phyloP scores from a whole-genome alignment of 2,329 filamentous ascomycete genomes.

The Lachnellula cervina region DNA sequence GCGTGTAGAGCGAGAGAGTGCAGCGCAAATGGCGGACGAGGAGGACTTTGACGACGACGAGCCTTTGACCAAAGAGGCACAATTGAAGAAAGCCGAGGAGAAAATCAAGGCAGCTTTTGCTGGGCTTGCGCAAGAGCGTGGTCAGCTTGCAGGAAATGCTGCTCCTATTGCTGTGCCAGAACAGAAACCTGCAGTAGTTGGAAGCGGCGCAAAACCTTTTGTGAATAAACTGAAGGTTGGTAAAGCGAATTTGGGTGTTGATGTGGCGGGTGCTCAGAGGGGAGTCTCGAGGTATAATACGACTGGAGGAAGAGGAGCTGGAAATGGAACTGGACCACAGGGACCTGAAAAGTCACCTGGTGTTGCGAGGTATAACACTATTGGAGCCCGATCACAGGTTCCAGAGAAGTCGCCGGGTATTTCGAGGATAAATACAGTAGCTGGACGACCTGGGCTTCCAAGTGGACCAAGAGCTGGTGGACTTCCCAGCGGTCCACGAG shows the following conservation, averaged over 20 bases:
- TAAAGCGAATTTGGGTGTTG: neutral
- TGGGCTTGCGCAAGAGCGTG: conserved; percentile 4
- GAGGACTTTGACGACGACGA: neutral
- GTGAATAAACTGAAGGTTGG: neutral
- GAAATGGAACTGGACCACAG: neutral
- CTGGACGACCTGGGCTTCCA: neutral
- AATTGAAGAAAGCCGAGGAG: conserved; percentile 5
- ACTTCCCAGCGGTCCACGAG: neutral
- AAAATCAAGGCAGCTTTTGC: conserved; percentile 7
- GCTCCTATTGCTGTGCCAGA: neutral
- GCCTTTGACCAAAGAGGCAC: neutral
- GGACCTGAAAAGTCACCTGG: neutral
- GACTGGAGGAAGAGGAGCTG: neutral
- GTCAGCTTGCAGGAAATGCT: neutral
- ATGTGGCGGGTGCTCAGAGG: neutral
- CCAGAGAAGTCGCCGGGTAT: neutral
- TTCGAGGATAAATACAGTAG: neutral
- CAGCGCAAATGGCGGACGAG: neutral
- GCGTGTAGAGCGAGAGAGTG: neutral
- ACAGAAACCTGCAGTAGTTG: no score
- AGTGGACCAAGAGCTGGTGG: neutral
- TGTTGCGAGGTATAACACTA: neutral
- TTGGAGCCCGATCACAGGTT: neutral
- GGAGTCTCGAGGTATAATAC: neutral
- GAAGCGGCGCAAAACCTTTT: no score